Conservation (phyloP, 306 rosid species). For the Hylodesmum podocarpum region DNA sequence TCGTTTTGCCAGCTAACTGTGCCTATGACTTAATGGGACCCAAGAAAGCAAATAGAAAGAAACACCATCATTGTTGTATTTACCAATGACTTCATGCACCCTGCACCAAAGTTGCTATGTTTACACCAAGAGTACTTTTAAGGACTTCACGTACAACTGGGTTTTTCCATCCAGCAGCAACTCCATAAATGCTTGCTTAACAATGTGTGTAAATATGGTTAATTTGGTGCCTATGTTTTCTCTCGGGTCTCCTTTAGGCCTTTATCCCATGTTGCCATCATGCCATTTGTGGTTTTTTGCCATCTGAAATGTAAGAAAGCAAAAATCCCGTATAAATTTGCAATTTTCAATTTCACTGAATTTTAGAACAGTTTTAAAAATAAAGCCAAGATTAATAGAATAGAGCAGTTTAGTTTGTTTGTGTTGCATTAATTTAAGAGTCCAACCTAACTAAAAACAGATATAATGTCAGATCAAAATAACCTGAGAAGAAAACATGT, state of each 20-base stretch:
- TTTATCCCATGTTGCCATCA: background rate
- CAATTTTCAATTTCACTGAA: background rate
- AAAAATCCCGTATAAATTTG: background rate
- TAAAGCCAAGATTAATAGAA: background rate
- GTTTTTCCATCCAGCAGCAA: too few relatives aligned
- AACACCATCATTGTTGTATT: too few relatives aligned
- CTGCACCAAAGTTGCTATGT: too few relatives aligned
- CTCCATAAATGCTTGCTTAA: too few relatives aligned
- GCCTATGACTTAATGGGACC: too few relatives aligned
- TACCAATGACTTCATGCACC: too few relatives aligned
- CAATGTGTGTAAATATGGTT: too few relatives aligned
- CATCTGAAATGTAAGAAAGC: background rate
- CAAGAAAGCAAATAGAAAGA: too few relatives aligned
- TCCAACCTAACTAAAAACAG: background rate
- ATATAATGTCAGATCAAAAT: background rate
- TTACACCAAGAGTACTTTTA: too few relatives aligned
- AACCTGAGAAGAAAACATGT: background rate
- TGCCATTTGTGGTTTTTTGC: background rate
- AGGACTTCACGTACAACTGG: too few relatives aligned
- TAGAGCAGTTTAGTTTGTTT: background rate
- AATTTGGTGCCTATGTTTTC: background rate
- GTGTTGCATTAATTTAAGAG: background rate
- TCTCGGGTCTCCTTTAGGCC: background rate
- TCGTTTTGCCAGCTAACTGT: too few relatives aligned
- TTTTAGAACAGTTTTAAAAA: background rate